phyloP scores from a whole-genome alignment of 257 asterid genomes.

The Forsythia viridissima region DNA sequence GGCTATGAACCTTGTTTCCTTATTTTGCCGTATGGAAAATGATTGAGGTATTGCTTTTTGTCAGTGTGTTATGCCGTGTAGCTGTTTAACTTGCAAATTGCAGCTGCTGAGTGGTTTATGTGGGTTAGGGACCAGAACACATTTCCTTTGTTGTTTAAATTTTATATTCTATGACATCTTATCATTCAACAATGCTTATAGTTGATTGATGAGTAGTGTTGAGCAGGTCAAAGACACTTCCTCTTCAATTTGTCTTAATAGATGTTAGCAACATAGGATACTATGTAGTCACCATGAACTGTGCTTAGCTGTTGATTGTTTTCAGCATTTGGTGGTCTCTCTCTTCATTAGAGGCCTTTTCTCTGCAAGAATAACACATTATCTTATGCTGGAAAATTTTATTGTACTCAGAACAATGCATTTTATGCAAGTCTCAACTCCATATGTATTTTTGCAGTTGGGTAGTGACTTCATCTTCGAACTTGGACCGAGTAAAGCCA shows the following conservation, averaged over 20 bases:
- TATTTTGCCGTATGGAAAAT: background rate
- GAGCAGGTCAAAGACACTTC: background rate
- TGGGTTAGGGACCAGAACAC: background rate
- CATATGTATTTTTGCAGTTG: conserved; percentile 27
- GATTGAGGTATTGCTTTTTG: background rate
- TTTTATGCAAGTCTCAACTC: background rate
- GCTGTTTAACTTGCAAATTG: background rate
- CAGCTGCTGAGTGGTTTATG: background rate
- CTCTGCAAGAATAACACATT: too few species aligned
- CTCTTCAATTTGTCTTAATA: background rate
- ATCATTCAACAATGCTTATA: too few species aligned
- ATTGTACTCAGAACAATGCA: background rate
- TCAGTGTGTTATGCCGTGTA: background rate
- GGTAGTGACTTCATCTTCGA: conserved; percentile 5
- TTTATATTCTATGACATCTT: background rate
- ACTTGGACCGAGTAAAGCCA: conserved; percentile 9
- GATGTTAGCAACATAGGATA: background rate
- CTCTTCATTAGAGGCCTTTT: too few species aligned
- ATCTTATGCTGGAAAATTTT: too few species aligned
- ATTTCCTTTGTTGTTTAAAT: background rate
- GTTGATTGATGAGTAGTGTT: background rate
- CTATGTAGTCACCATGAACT: too few species aligned
- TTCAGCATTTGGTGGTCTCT: too few species aligned
- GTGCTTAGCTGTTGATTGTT: too few species aligned
- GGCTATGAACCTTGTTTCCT: background rate